A percentile compares a stretch with the other conserved stretches of the same genome.
These are phyloP conservation scores for Collariella sp. DNA, from an alignment of 495 filamentous ascomycete species.

Conservation along the genomic window DNA sequence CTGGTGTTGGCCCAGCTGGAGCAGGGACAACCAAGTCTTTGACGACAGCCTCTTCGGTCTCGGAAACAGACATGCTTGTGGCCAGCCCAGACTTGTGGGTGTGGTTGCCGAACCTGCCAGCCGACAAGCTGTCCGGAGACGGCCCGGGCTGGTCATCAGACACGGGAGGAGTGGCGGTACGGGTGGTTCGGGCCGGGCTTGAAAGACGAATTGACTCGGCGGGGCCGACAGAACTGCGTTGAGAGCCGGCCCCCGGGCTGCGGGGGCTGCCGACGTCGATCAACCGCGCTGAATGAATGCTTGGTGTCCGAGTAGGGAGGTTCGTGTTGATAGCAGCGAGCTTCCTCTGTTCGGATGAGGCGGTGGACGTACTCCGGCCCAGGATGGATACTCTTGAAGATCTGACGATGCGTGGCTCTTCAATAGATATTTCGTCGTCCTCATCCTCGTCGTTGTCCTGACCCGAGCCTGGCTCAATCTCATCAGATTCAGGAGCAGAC, in stretches of 20 bases:
- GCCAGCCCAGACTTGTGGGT: slow-evolving; percentile 18
- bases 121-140: slow-evolving; percentile 14
- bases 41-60: slow-evolving; percentile 24
- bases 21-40: slow-evolving; percentile 12
- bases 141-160: slow-evolving; percentile 26
- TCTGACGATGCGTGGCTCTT: slow-evolving; percentile 47
- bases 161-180: slow-evolving; percentile 35
- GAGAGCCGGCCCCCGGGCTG: slow-evolving; percentile 35
- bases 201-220: slow-evolving; percentile 28
- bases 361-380: slow-evolving; percentile 35
- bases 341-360: slow-evolving; percentile 32
- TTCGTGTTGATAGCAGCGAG: slow-evolving; percentile 32
- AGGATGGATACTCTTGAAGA: slow-evolving; percentile 48
- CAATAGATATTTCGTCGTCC: slow-evolving; percentile 33
- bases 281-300: slow-evolving; percentile 44
- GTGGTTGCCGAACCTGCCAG: slow-evolving; percentile 12
- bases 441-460: slow-evolving; percentile 6
- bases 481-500: background rate
- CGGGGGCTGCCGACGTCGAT: slow-evolving; percentile 45
- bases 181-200: slow-evolving; percentile 28
- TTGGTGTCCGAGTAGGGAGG: slow-evolving; percentile 38
- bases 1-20: slow-evolving; percentile 6
- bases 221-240: slow-evolving; percentile 35
- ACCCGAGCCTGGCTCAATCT: background rate
- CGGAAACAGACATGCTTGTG: slow-evolving; percentile 28